Percentiles rank a stretch among this genome's conserved stretches.
phyloP scores from a whole-genome alignment of 208 protist genomes.

The Balamuthia mandrillaris region DNA sequence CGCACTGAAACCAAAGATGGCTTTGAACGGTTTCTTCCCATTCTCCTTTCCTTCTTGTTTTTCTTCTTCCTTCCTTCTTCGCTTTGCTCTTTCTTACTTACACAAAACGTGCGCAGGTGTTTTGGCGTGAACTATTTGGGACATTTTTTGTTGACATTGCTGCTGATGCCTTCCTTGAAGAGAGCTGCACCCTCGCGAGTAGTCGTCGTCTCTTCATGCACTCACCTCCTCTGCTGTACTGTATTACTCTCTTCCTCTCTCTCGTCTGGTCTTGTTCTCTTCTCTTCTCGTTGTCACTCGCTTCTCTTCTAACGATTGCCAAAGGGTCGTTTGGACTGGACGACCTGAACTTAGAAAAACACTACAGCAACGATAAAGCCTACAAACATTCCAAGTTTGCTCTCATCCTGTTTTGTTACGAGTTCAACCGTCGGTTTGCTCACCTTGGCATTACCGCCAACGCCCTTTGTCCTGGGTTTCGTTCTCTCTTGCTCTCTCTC shows the following conservation, averaged over 20 bases:
- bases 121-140: background rate
- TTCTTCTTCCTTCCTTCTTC: background rate
- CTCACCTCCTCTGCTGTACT: background rate
- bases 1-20: background rate
- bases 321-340: conserved; percentile 20
- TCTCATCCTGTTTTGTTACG: background rate
- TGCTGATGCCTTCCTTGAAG: background rate
- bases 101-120: background rate
- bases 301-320: background rate
- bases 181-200: background rate
- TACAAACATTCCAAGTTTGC: conserved; percentile 22
- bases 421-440: background rate
- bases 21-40: background rate
- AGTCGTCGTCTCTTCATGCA: background rate
- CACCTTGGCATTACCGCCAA: background rate
- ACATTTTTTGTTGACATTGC: background rate
- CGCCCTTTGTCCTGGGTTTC: background rate
- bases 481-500: background rate
- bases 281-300: background rate
- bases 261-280: background rate
- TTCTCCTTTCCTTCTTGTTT: background rate
- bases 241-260: background rate
- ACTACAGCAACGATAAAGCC: background rate
- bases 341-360: background rate
- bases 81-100: background rate